Conservation (phyloP, 1,139 yeast species). For the Diutina rugosa region DNA sequence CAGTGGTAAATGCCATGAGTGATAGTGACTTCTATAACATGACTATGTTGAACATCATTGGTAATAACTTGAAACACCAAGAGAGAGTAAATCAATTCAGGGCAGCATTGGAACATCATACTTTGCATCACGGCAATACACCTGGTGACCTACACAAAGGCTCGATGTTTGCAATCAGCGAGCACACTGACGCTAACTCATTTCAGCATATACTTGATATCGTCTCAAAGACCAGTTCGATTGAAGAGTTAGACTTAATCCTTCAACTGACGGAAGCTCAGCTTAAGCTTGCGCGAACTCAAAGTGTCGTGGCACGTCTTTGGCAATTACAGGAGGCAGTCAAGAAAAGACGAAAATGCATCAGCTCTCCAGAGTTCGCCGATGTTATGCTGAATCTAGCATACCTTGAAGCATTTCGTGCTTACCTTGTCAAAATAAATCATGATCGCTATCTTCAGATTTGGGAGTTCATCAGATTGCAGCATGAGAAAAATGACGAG, state of each 20-base stretch:
- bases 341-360: background rate
- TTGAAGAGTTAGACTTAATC: constrained; percentile 22
- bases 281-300: background rate
- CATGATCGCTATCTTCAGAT: constrained; percentile 32
- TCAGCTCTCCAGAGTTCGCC: constrained; percentile 3
- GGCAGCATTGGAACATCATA: constrained; percentile 57
- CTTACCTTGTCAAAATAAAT: constrained; percentile 5
- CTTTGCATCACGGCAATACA: constrained; percentile 12
- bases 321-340: background rate
- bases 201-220: constrained; percentile 32
- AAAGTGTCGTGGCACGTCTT: background rate
- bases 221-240: constrained; percentile 48
- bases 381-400: constrained; percentile 3
- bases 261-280: background rate
- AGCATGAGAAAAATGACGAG: constrained; percentile 10
- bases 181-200: constrained; percentile 8
- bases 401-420: constrained; percentile 4
- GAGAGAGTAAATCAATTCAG: constrained; percentile 65
- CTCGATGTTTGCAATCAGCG: constrained; percentile 5
- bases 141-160: constrained; percentile 6
- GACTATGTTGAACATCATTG: constrained; percentile 44
- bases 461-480: constrained; percentile 53
- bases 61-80: constrained; percentile 59
- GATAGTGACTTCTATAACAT: constrained; percentile 76
- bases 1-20: constrained; percentile 40